Base-by-base conservation (phyloP, 495 filamentous ascomycete species). In the Clavariopsis aquatica region DNA sequence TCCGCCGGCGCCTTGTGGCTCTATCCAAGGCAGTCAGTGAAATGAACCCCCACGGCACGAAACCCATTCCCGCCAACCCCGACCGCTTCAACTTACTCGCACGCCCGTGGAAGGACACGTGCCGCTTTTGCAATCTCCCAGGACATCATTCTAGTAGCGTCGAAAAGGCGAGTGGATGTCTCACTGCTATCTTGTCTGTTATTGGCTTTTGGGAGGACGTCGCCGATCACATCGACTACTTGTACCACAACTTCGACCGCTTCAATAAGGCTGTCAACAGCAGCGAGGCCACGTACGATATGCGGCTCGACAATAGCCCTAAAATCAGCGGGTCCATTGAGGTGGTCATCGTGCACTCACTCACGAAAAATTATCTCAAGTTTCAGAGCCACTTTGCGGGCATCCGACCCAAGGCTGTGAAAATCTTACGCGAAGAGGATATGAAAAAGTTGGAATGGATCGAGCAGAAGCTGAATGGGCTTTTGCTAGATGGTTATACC, bases 141-240 rank as follows among this genome's bases (percentile, higher is more conserved):
- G 59, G 65, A 1, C 65, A 68, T 38, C 24, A 63, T 12, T 47
- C 22, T 19, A 4, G 23, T 7, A 19, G 51, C 46, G 49, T 63
- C 24, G 31, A 57, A 7, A 26, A 53, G 2, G 29, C 60, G 6
- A 23, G 8, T 22, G 60, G 8, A 9, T 68, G 60, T 38, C 59
- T 31, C 41, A 31, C 20, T n/a, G 65, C 65, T 15, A 53, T 68
- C 8, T 15, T 58, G n/a, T 38, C n/a, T 47, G 29, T 29, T 6
- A 53, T 68, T 24, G 52, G 19, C 20, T 68, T 59, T 26, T 68
- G 65, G 65, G 52, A 64, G 20, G 53, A 55, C 28, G 24, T 64
- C 22, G 15, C 28, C 13, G 47, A 6, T 1, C 22, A 63, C n/a
- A 10, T 68, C 27, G 23, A 8, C 4, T 27, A 49, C 8, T 29